Conservation (phyloP, 768 basidiomycete species). For the Exsudoporus frostii region DNA sequence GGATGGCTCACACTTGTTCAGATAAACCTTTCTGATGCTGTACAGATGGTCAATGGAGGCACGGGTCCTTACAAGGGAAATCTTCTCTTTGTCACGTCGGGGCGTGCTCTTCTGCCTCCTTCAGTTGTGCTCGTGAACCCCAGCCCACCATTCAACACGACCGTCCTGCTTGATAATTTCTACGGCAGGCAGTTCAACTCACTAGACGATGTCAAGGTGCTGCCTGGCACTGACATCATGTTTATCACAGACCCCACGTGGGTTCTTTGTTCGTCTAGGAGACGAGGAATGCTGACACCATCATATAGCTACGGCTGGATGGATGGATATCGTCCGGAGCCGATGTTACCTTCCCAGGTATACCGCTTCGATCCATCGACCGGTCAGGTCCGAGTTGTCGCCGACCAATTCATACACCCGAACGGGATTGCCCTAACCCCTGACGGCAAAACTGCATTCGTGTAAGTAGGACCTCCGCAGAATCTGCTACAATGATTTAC, state of each 20-base stretch:
- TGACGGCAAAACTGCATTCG: constrained; percentile 61
- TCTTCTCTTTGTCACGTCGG: constrained; percentile 62
- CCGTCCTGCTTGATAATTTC: constrained; percentile 71
- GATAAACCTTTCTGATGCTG: constrained; percentile 54
- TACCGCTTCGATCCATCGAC: constrained; percentile 13
- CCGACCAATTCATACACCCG: constrained; percentile 20
- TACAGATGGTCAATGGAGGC: constrained; percentile 72
- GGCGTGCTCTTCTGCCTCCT: constrained; percentile 60
- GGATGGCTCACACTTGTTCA: constrained; percentile 24
- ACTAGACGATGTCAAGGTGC: constrained; percentile 73
- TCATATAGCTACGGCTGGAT: constrained; percentile 56
- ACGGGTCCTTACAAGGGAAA: constrained; percentile 59
- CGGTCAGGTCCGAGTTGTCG: not conserved
- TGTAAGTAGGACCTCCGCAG: constrained; percentile 37
- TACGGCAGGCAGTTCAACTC: constrained; percentile 82
- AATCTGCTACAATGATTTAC: constrained; percentile 1
- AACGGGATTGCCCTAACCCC: constrained; percentile 76
- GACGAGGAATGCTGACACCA: not conserved
- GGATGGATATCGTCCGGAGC: constrained; percentile 62
- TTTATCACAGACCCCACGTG: constrained; percentile 76
- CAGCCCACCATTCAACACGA: constrained; percentile 57
- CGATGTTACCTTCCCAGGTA: constrained; percentile 39
- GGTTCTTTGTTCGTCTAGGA: constrained; percentile 19
- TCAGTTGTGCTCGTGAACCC: constrained; percentile 66
- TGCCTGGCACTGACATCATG: constrained; percentile 59